Conservation (phyloP, 1,284 basidiomycete genomes). For the Trichosporon sp. region DNA sequence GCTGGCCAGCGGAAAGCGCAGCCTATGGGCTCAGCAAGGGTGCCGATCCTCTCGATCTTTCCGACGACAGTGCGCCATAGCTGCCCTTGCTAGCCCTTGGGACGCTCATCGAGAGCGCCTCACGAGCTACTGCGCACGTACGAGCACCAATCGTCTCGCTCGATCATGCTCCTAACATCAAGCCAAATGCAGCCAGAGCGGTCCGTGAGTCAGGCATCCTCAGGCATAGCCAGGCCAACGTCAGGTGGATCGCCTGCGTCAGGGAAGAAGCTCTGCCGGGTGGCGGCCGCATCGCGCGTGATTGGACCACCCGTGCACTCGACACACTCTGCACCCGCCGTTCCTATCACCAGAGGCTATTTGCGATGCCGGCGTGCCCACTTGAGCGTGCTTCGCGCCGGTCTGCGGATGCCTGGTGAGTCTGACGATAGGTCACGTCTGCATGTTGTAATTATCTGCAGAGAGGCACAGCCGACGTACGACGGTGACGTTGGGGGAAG, state of each 20-base stretch:
- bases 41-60: constrained; percentile 1
- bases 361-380: neutral
- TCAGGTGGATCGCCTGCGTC: neutral
- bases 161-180: neutral
- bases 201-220: constrained; percentile 5
- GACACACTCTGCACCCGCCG: neutral
- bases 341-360: constrained; percentile 13
- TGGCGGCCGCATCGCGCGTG: neutral
- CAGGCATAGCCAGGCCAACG: neutral
- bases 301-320: neutral
- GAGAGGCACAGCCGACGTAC: neutral
- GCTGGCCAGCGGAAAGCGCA: neutral
- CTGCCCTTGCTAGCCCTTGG: neutral
- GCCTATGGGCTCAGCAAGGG: neutral
- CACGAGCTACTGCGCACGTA: neutral
- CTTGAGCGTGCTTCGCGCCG: neutral
- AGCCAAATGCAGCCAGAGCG: constrained; percentile 4
- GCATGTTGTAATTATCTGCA: neutral
- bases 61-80: neutral
- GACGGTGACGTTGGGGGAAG: neutral
- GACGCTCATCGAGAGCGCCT: neutral
- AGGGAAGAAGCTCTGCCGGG: neutral
- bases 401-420: neutral
- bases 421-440: neutral
- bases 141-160: neutral